Conservation (phyloP, 345 rosid species). For the Lepidium aucheri region DNA sequence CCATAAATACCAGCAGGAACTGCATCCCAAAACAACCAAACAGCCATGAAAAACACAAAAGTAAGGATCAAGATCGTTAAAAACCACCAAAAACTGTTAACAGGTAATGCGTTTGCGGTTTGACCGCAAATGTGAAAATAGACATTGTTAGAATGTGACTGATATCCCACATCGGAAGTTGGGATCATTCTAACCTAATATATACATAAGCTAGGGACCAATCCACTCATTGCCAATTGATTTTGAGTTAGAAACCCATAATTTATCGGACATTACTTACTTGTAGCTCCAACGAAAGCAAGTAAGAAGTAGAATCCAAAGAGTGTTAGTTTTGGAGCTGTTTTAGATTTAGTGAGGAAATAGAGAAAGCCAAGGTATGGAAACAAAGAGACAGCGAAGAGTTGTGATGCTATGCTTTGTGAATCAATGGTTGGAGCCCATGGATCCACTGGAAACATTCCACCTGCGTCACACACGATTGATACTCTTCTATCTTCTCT, state of each 20-base stretch:
- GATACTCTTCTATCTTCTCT: constrained; percentile 17
- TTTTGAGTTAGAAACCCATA: too few species aligned
- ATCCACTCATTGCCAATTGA: too few species aligned
- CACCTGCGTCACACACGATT: constrained; percentile 37
- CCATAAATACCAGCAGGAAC: constrained; percentile 95
- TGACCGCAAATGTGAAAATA: background rate
- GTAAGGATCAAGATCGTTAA: constrained; percentile 8
- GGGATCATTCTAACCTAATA: too few species aligned
- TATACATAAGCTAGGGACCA: too few species aligned
- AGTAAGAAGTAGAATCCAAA: constrained; percentile 95
- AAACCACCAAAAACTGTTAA: constrained; percentile 8
- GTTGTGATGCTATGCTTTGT: constrained; percentile 76
- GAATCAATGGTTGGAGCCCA: constrained; percentile 83
- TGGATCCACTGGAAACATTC: constrained; percentile 70
- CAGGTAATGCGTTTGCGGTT: background rate
- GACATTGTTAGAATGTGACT: too few species aligned
- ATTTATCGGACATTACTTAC: too few species aligned
- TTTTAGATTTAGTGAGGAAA: constrained; percentile 78
- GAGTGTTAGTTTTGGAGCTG: constrained; percentile 77
- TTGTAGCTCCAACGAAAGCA: constrained; percentile 81
- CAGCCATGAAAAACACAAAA: constrained; percentile 4
- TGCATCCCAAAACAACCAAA: constrained; percentile 19
- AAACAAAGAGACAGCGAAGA: constrained; percentile 68
- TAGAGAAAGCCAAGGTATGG: constrained; percentile 87
- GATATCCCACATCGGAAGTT: too few species aligned